Conservation (phyloP, 495 filamentous ascomycete genomes). For the Baudoinia panamericana region DNA sequence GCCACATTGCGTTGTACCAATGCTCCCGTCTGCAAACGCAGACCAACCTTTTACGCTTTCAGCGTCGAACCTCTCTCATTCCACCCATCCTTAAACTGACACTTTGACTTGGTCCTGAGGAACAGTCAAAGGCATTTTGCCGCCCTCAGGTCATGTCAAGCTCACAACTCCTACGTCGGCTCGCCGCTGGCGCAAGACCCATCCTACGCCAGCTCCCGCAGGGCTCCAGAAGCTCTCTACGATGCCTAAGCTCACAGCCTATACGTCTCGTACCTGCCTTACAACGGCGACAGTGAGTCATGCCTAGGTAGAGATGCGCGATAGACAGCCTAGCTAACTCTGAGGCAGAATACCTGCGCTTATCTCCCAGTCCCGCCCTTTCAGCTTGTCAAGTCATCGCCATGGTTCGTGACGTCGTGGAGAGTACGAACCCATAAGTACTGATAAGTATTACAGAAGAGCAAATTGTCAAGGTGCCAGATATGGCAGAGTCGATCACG, state of each 20-base stretch:
- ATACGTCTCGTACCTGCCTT: no score
- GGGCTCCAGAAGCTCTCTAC: constrained; percentile 5
- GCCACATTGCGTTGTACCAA: not conserved
- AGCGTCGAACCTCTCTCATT: not conserved
- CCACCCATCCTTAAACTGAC: not conserved
- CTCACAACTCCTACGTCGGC: constrained; percentile 30
- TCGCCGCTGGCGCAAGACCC: constrained; percentile 16
- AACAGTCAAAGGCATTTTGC: constrained; percentile 13
- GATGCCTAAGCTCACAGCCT: no score
- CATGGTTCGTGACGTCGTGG: constrained; percentile 20
- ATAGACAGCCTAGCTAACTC: not conserved
- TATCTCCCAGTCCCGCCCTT: constrained; percentile 13
- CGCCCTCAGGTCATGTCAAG: constrained; percentile 25
- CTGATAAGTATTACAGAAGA: constrained; percentile 40
- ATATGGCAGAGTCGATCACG: constrained; percentile 98
- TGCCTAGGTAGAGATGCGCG: not conserved
- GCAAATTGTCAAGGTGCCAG: constrained; percentile 77
- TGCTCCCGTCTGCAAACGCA: not conserved
- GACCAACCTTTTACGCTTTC: not conserved
- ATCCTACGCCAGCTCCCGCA: constrained; percentile 14
- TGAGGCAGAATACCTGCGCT: constrained; percentile 11
- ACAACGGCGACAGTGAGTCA: constrained; percentile 5
- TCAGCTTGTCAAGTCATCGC: constrained; percentile 13
- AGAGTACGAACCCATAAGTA: not conserved
- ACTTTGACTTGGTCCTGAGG: constrained; percentile 7